phyloP scores from a whole-genome alignment of 805 yeast species.

The Komagataella ulmi region DNA sequence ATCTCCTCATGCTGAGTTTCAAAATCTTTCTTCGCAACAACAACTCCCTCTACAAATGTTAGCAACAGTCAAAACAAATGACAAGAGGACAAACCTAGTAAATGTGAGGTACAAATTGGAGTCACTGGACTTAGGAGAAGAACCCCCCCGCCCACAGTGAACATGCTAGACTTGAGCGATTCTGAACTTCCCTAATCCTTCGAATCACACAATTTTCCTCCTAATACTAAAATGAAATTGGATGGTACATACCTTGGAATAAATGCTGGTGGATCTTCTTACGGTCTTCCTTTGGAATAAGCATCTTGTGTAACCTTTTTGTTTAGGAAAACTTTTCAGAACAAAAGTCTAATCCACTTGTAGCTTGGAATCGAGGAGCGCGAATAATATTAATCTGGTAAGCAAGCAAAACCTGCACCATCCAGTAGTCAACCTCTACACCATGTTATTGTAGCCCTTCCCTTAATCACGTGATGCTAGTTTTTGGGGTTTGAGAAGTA shows the following conservation, averaged over 20 bases:
- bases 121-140: not conserved
- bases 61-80: slow-evolving; percentile 14
- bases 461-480: not conserved
- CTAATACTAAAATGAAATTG: not conserved
- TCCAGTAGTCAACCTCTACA: slow-evolving; percentile 4
- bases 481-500: too few relatives aligned
- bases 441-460: not conserved
- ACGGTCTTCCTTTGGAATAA: slow-evolving; percentile 99
- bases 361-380: not conserved
- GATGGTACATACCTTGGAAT: slow-evolving; percentile 76
- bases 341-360: not conserved
- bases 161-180: not conserved
- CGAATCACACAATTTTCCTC: not conserved
- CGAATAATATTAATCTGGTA: not conserved
- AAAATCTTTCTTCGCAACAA: slow-evolving; percentile 98
- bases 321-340: not conserved
- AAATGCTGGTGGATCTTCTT: slow-evolving; percentile 98
- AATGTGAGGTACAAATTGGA: not conserved
- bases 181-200: not conserved
- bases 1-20: slow-evolving; percentile 97
- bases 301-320: slow-evolving; percentile 43
- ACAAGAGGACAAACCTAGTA: not conserved
- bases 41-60: slow-evolving; percentile 83
- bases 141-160: not conserved
- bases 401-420: not conserved